Evolutionary conservation across 2,329 filamentous ascomycete species (phyloP).

Genomic region (Pseudogymnoascus sp.): DNA sequence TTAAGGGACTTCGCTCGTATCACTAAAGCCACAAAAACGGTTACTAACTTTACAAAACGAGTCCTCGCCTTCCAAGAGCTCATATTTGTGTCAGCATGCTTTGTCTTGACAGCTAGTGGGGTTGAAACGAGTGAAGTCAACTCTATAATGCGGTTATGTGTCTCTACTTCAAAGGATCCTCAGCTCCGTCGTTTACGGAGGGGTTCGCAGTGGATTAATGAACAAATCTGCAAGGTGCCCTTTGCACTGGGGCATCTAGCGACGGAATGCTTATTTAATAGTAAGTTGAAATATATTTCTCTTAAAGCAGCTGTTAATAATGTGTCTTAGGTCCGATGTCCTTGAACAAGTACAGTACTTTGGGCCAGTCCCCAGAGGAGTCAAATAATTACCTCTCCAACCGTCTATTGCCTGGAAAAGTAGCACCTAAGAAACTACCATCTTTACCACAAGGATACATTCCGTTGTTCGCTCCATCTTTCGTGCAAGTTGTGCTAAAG

Average conservation of each 20-base stretch:
- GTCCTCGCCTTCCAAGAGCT: background rate
- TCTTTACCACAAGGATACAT: background rate
- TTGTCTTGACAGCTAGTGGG: background rate
- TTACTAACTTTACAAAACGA: background rate
- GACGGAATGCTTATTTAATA: background rate
- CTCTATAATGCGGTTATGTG: background rate
- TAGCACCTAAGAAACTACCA: background rate
- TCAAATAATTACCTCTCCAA: background rate
- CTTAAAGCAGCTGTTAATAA: background rate
- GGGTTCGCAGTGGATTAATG: background rate
- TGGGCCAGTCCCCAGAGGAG: background rate
- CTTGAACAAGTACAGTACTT: background rate
- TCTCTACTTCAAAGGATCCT: background rate
- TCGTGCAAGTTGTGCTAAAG: background rate
- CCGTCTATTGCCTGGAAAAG: background rate
- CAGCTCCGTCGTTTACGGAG: background rate
- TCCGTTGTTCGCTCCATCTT: background rate
- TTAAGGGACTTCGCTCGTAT: background rate
- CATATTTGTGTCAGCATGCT: background rate
- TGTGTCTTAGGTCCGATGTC: background rate
- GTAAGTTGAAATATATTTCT: background rate
- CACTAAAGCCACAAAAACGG: background rate
- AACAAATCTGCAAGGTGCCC: background rate
- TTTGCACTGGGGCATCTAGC: background rate
- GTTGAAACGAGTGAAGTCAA: background rate